Conservation (phyloP, 2,329 filamentous ascomycete species). For the Pseudocercospora cruenta region DNA sequence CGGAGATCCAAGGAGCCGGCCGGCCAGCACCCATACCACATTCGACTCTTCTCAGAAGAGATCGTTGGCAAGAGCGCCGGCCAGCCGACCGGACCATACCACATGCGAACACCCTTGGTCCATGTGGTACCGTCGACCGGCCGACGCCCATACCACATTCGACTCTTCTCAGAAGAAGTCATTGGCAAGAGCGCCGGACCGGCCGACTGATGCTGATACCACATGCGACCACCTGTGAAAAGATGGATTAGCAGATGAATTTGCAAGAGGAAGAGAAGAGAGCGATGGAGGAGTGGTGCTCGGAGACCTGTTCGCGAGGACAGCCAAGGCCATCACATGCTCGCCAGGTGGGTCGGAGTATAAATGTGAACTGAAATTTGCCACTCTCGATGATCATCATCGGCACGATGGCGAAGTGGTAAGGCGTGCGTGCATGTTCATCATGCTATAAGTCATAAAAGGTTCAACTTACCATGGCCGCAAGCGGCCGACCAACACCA, state of each 20-base stretch:
- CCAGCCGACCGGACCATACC: neutral
- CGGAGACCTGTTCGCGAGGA: neutral
- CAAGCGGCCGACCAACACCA: neutral
- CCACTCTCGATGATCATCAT: neutral
- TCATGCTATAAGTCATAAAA: neutral
- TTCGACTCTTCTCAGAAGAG: neutral
- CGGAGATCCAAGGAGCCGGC: too few relatives aligned
- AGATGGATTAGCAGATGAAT: neutral
- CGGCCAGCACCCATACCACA: neutral
- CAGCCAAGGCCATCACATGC: neutral
- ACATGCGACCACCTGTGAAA: neutral
- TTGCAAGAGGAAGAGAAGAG: neutral
- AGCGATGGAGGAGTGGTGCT: neutral
- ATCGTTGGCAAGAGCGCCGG: neutral
- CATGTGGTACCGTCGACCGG: too few relatives aligned
- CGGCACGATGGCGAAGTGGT: neutral
- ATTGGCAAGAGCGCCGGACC: neutral
- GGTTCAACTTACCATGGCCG: neutral
- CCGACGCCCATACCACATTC: neutral
- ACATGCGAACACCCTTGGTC: neutral
- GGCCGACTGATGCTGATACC: neutral
- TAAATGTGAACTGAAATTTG: neutral
- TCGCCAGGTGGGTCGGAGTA: neutral
- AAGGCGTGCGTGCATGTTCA: neutral
- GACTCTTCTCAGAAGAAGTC: neutral